Base-by-base conservation (phyloP, 805 yeast species). In the Starmerella apis region DNA sequence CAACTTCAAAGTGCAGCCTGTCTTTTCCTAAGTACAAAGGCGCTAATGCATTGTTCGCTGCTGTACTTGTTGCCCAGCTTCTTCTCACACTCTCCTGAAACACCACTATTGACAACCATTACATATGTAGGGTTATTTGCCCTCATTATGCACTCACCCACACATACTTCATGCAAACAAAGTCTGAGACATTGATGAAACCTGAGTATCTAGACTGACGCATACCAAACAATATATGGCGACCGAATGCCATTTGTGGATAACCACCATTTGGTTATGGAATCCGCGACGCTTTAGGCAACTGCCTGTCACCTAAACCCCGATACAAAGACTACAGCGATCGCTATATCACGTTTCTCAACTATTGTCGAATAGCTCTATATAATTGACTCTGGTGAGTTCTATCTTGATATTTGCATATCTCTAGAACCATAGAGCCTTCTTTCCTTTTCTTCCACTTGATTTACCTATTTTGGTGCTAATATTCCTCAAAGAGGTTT, bases 171-270 rank as follows among this genome's bases (percentile, higher is more conserved):
- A 13, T 38, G 24, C 23, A 4, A 18, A 14, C 27, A 28, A 11
- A 41, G 3, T 41, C 35, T 41, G 45, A 41, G 35, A 41, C 45
- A 41, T 19, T 27, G 16, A 28, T 9, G 6, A 20, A 2, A 22
- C 19, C 19, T 31, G 27, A 19, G 25, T 10, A 18, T 22, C 22
- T 22, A 37, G 19, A 32, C 20, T 20, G 41, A 47, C 50, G 54
- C 48, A 47, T 30, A 47, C 24, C 30, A 7, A 30, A 36, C 51
- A 47, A 43, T 38, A 35, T 22, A n/a, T n/a, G n/a, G n/a, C 3
- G 23, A 19, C 18, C 11, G 31, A 13, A 23, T 24, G 14, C 37
- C 4, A 16, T 33, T 33, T n/a, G 37, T 13, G 22, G 16, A 19
- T 18, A 33, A 8, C 22, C 37, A 6, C 37, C 37, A 33, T 33